Conservation (phyloP, 805 yeast species). For the Wickerhamomyces canadensis region DNA sequence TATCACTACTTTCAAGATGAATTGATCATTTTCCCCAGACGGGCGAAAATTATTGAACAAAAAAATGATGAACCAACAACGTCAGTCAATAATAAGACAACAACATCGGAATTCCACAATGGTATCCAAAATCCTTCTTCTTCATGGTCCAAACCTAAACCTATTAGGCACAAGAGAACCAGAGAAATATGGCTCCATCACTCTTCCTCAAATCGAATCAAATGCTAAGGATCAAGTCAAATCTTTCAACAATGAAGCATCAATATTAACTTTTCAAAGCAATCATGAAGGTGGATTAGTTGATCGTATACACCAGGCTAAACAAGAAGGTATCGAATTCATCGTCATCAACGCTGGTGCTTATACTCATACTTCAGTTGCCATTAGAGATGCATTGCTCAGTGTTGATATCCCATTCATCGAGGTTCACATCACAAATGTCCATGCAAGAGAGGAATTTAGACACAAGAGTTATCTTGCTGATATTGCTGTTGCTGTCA, state of each 20-base stretch:
- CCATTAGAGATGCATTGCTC: conserved; percentile 43
- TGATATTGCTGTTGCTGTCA: conserved; percentile 43
- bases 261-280: conserved; percentile 33
- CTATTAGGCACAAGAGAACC: conserved; percentile 46
- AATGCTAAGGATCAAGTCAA: conserved; percentile 27
- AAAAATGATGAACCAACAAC: not conserved
- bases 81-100: not conserved
- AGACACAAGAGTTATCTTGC: conserved; percentile 44
- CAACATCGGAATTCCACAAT: not conserved
- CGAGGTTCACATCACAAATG: conserved; percentile 46
- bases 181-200: conserved; percentile 44
- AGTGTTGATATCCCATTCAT: conserved; percentile 45
- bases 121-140: conserved; percentile 29
- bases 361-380: conserved; percentile 46
- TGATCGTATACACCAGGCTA: conserved; percentile 43
- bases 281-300: conserved; percentile 43
- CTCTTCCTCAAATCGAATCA: conserved; percentile 36
- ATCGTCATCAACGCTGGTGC: conserved; percentile 49
- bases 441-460: conserved; percentile 45
- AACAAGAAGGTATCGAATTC: conserved; percentile 30
- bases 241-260: conserved; percentile 23
- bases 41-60: too few species aligned
- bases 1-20: too few species aligned
- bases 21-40: too few species aligned
- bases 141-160: conserved; percentile 47